Evolutionary conservation across 176 grass and related monocot genomes (phyloP).

Genomic region (Eremochloa ophiuroides): DNA sequence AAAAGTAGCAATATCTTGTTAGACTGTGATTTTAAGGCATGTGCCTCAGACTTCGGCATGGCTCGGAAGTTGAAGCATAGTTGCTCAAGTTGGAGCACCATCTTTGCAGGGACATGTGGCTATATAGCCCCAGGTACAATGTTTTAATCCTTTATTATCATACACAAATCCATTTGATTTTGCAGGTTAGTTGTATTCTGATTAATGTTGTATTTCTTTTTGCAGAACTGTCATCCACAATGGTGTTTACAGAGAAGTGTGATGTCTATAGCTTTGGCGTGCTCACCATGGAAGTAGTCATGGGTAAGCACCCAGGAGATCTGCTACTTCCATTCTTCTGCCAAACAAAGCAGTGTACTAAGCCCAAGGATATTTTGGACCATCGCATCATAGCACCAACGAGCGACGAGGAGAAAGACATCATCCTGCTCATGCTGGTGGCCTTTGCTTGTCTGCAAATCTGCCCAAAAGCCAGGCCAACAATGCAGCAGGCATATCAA

Average conservation of each 20-base stretch:
- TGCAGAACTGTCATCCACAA: neutral
- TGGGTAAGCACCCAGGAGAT: conserved; percentile 20
- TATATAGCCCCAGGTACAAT: too few species aligned
- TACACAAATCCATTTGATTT: too few species aligned
- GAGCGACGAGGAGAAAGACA: neutral
- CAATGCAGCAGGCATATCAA: conserved; percentile 24
- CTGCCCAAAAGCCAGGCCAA: conserved; percentile 8
- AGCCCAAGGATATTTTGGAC: neutral
- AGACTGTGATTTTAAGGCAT: neutral
- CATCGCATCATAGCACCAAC: neutral
- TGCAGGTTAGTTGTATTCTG: too few species aligned
- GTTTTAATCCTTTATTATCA: neutral
- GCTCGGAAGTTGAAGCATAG: neutral
- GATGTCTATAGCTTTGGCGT: neutral
- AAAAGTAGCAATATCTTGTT: conserved; percentile 38
- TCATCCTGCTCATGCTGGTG: conserved; percentile 1
- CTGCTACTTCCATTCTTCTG: conserved; percentile 26
- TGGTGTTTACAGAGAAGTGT: conserved; percentile 21
- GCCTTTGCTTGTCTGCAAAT: conserved; percentile 28
- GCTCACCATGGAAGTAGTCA: neutral
- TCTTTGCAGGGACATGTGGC: neutral
- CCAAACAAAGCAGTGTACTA: neutral
- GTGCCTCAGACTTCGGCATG: conserved; percentile 30
- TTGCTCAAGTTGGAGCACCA: neutral
- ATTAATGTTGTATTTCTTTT: neutral